Percentiles rank a stretch among this genome's conserved stretches.
phyloP scores from a whole-genome alignment of 768 basidiomycete species.

The Hericium coralloides region DNA sequence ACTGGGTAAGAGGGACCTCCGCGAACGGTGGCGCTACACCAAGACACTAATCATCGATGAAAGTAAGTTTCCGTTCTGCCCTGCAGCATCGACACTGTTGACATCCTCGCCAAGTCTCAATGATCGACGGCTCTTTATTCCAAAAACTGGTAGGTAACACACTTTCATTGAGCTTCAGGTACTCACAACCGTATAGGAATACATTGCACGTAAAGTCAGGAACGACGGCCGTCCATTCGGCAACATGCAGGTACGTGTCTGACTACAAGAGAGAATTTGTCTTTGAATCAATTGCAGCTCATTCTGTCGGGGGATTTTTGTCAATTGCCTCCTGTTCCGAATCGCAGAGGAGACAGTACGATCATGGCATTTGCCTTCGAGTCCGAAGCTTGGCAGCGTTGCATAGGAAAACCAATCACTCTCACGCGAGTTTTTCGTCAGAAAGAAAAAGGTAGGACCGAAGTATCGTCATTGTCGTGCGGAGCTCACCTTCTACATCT shows the following conservation, averaged over 20 bases:
- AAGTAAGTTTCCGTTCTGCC: constrained; percentile 35
- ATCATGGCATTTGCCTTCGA: constrained; percentile 71
- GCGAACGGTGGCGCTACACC: constrained; percentile 50
- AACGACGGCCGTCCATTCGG: constrained; percentile 57
- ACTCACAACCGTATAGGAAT: constrained; percentile 33
- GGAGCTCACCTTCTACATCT: background rate
- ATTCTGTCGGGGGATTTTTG: constrained; percentile 86
- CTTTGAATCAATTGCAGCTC: constrained; percentile 36
- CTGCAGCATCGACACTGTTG: background rate
- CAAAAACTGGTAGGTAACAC: constrained; percentile 58
- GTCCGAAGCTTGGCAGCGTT: constrained; percentile 58
- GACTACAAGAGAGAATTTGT: background rate
- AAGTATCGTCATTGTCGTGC: background rate
- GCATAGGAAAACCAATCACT: constrained; percentile 46
- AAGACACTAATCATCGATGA: constrained; percentile 78
- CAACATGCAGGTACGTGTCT: constrained; percentile 64
- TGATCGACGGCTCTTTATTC: constrained; percentile 76
- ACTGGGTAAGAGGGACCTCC: constrained; percentile 25
- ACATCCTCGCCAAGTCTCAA: constrained; percentile 52
- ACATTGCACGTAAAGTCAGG: constrained; percentile 52
- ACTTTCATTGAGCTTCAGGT: constrained; percentile 9
- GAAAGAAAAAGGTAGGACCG: constrained; percentile 59
- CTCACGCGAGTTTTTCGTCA: constrained; percentile 81
- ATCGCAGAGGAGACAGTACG: constrained; percentile 36
- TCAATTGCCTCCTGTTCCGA: constrained; percentile 78